phyloP scores from a whole-genome alignment of 768 basidiomycete species.

The Cystofilobasidium bisporidii region DNA sequence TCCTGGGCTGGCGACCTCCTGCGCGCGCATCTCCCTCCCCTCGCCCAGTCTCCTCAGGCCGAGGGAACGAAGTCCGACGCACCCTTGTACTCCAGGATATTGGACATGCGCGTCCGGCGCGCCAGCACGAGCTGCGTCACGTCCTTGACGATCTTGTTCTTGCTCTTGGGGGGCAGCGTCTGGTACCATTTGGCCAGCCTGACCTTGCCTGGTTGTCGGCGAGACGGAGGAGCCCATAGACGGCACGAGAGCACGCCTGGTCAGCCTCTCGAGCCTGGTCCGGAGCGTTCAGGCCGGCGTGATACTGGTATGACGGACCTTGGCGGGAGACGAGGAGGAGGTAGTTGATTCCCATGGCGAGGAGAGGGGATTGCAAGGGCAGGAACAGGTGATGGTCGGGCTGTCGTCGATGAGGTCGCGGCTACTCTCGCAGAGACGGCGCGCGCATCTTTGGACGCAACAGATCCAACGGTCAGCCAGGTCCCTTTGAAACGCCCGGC shows the following conservation, averaged over 20 bases:
- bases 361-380: no score
- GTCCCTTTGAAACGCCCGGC: no score
- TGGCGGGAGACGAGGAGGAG: constrained; percentile 87
- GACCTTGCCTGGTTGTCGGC: constrained; percentile 68
- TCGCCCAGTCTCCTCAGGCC: no score
- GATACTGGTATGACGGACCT: constrained; percentile 47
- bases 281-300: no score
- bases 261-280: constrained; percentile 22
- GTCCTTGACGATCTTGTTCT: constrained; percentile 88
- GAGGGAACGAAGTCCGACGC: constrained; percentile 32
- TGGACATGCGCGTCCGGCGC: constrained; percentile 82
- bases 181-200: constrained; percentile 94
- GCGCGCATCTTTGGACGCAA: no score
- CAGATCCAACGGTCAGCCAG: no score
- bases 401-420: no score
- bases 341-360: constrained; percentile 54
- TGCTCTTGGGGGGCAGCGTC: constrained; percentile 59
- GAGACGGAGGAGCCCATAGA: neutral
- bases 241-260: neutral
- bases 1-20: neutral
- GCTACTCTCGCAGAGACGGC: no score
- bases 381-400: no score
- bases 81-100: constrained; percentile 96
- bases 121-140: constrained; percentile 86
- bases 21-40: neutral